Base-by-base conservation (phyloP, 1,139 yeast genomes). In the Spathaspora sp. region DNA sequence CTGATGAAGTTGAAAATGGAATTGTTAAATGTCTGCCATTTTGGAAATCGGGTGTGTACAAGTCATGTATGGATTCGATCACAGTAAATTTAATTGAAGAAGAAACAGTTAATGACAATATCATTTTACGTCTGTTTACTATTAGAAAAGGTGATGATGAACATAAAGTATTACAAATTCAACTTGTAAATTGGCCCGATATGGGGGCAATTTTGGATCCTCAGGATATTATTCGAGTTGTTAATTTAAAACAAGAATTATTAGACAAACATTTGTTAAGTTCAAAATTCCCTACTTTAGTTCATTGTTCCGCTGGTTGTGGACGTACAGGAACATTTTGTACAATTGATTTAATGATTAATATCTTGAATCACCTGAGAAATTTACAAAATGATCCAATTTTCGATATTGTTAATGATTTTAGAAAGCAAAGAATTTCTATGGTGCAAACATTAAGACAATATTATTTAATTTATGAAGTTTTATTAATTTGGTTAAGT, bases 251-350 rank as follows among this genome's bases (percentile, higher is more conserved):
- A 53, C 56, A 67, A 11, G 54, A 59, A 41, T 49, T 78, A 15
- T 54, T 67, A 46, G n/a, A 43, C 6, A n/a, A n/a, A 8, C 26
- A 54, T 5, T 43, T 48, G 2, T 42, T 38, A 7, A 33, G 24
- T 2, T 31, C 27, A 4, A 56, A 54, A 15, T 61, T 57, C 47
- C 84, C 87, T 1, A 68, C 84, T 0, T 64, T 87, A 25, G 88
- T 88, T 8, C 96, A 89, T 63, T 89, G 97, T 62, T 84, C 91
- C 4, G 96, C 97, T 0, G 97, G 97, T 0, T 89, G 96, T 65
- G 97, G 97, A 2, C 78, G 97, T 54, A 89, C 96, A 0, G 96
- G 97, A 2, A 88, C 91, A 0, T 86, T 88, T 53, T 84, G 90
- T 48, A 77, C 95, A 0, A 74, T 87, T 34, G 96, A 89, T 63